phyloP scores from a whole-genome alignment of 768 basidiomycete species.

The Naganishia vishniacii region DNA sequence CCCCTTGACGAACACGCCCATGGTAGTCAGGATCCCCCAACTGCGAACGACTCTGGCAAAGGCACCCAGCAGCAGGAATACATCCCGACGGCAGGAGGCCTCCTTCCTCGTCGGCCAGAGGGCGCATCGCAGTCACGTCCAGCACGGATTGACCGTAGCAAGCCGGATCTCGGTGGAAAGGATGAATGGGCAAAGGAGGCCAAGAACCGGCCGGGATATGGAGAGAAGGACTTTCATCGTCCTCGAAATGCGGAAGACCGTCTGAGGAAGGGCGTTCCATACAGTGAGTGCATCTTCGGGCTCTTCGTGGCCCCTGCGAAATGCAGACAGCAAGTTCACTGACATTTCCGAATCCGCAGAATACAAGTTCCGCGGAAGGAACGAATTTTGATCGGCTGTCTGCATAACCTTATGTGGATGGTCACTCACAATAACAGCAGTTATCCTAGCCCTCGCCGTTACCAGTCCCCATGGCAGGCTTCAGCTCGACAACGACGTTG shows the following conservation, averaged over 20 bases:
- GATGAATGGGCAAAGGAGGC: slow-evolving; percentile 53
- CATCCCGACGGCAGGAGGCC: slow-evolving; percentile 19
- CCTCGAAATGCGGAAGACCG: slow-evolving; percentile 71
- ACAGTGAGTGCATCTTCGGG: slow-evolving; percentile 38
- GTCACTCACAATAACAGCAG: no score
- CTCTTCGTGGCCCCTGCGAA: no score
- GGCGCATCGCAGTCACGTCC: slow-evolving; percentile 28
- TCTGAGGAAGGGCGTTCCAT: slow-evolving; percentile 58
- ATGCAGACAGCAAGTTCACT: not conserved
- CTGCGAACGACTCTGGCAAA: not conserved
- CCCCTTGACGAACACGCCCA: slow-evolving; percentile 33
- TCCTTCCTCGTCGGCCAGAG: slow-evolving; percentile 34
- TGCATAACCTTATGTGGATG: no score
- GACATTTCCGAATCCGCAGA: not conserved
- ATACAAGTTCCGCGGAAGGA: slow-evolving; percentile 27
- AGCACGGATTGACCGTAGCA: slow-evolving; percentile 20
- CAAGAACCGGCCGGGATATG: slow-evolving; percentile 67
- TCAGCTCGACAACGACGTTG: no score
- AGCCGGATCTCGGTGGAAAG: slow-evolving; percentile 53
- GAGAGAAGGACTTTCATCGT: slow-evolving; percentile 62
- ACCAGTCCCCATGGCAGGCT: no score
- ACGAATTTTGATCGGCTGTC: slow-evolving; percentile 15
- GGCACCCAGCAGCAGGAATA: slow-evolving; percentile 18
- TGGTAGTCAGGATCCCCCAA: slow-evolving; percentile 1
- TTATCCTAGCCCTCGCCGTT: no score